Evolutionary conservation across 2,329 filamentous ascomycete genomes (phyloP).

Genomic region (Trichothecium sympodiale): DNA sequence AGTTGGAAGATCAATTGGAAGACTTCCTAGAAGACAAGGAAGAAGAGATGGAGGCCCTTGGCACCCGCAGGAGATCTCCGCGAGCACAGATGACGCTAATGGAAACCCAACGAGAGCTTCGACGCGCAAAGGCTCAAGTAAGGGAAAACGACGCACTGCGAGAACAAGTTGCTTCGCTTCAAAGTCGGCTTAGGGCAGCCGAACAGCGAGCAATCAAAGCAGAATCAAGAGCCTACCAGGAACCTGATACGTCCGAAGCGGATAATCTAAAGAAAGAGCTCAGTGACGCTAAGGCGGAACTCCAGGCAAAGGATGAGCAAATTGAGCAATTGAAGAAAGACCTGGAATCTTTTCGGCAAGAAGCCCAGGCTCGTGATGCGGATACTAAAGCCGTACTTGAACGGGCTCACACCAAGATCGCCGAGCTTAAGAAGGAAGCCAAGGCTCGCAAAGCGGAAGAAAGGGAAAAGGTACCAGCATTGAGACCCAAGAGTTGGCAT

Average conservation of each 20-base stretch:
- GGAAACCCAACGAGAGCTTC: conserved; percentile 43
- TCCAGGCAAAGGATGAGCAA: conserved; percentile 35
- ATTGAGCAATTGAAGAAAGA: conserved; percentile 37
- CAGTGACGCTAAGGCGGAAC: conserved; percentile 30
- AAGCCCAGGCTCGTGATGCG: conserved; percentile 40
- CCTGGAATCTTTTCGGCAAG: conserved; percentile 41
- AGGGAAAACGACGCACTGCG: conserved; percentile 39
- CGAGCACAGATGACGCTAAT: conserved; percentile 38
- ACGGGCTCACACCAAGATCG: conserved; percentile 45
- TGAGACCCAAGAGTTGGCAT: conserved; percentile 19
- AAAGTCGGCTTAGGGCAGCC: conserved; percentile 35
- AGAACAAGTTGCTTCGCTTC: conserved; percentile 41
- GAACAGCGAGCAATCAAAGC: conserved; percentile 30
- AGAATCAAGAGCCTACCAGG: conserved; percentile 21
- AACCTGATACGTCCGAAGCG: conserved; percentile 11
- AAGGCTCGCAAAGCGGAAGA: conserved; percentile 27
- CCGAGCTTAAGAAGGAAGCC: conserved; percentile 42
- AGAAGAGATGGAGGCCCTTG: conserved; percentile 17
- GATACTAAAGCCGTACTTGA: conserved; percentile 45
- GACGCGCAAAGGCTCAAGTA: conserved; percentile 40
- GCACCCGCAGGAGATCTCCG: conserved; percentile 28
- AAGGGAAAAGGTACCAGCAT: conserved; percentile 3
- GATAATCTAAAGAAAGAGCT: conserved; percentile 31
- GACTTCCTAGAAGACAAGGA: conserved; percentile 25
- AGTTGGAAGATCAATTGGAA: conserved; percentile 41